A percentile compares a stretch with the other conserved stretches of the same genome.
These are phyloP conservation scores for Ailanthus altissimus DNA, from an alignment of 345 rosid species.

Conservation along the genomic window DNA sequence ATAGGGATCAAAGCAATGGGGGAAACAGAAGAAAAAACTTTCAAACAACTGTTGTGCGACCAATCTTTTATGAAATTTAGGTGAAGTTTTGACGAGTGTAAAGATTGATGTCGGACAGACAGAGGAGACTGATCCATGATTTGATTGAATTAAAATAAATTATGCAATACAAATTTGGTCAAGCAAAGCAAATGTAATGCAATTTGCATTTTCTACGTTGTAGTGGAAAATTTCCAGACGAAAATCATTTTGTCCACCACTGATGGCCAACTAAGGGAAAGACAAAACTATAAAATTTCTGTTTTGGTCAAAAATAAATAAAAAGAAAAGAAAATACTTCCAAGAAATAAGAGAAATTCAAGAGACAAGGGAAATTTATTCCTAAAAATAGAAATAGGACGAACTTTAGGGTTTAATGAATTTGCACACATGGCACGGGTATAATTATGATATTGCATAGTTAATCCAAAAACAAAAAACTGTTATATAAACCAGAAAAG, in stretches of 20 bases:
- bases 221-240: not conserved
- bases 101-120: constrained; percentile 12
- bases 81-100: constrained; percentile 20
- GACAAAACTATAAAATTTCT: not conserved
- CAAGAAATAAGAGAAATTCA: not conserved
- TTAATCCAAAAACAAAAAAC: too few relatives aligned
- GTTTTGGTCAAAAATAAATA: constrained; percentile 8
- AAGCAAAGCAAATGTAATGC: not conserved
- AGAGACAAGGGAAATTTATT: not conserved
- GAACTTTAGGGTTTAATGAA: not conserved
- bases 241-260: constrained; percentile 17
- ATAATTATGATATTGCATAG: too few relatives aligned
- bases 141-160: not conserved
- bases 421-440: not conserved
- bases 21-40: not conserved
- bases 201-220: not conserved
- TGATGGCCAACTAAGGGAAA: not conserved
- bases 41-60: not conserved
- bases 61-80: constrained; percentile 4
- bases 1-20: too few relatives aligned
- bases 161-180: not conserved
- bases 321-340: not conserved
- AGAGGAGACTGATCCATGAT: not conserved
- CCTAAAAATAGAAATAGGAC: not conserved
- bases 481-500: too few relatives aligned